Conservation (phyloP, 495 filamentous ascomycete species). For the Aspergillus cavernicola region DNA sequence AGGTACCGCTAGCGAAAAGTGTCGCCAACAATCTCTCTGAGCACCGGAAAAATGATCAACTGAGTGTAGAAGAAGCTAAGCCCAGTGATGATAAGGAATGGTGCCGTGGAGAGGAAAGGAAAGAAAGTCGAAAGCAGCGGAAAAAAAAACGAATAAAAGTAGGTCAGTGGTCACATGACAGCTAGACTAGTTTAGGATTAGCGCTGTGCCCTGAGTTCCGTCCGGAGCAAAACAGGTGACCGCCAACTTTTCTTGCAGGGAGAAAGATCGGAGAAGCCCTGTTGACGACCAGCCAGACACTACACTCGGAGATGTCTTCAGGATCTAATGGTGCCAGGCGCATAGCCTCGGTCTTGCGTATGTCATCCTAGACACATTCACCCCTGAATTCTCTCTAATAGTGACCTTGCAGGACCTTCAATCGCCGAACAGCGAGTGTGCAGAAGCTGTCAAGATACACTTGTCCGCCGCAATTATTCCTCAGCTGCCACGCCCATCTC, state of each 20-base stretch:
- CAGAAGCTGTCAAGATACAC: constrained; percentile 48
- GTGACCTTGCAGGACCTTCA: constrained; percentile 34
- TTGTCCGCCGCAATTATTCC: constrained; percentile 45
- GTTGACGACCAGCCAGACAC: constrained; percentile 17
- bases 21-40: constrained; percentile 50
- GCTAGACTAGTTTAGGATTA: constrained; percentile 29
- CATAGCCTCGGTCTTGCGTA: constrained; percentile 40
- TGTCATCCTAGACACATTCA: constrained; percentile 16
- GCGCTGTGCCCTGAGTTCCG: constrained; percentile 8
- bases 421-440: constrained; percentile 45
- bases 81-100: constrained; percentile 65
- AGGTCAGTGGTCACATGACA: constrained; percentile 23
- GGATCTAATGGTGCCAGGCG: constrained; percentile 45
- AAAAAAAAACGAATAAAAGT: background rate
- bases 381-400: background rate
- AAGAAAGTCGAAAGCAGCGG: constrained; percentile 19
- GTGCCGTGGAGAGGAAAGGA: constrained; percentile 41
- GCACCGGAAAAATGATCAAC: constrained; percentile 63
- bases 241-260: constrained; percentile 44
- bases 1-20: constrained; percentile 75
- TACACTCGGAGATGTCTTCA: constrained; percentile 36
- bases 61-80: constrained; percentile 42
- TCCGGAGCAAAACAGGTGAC: constrained; percentile 20
- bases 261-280: constrained; percentile 7
- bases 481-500: constrained; percentile 37